Evolutionary conservation across 495 filamentous ascomycete genomes (phyloP), one percentile per base, ranked within the genome.

Genomic region (Lentithecium fluviatile): DNA sequence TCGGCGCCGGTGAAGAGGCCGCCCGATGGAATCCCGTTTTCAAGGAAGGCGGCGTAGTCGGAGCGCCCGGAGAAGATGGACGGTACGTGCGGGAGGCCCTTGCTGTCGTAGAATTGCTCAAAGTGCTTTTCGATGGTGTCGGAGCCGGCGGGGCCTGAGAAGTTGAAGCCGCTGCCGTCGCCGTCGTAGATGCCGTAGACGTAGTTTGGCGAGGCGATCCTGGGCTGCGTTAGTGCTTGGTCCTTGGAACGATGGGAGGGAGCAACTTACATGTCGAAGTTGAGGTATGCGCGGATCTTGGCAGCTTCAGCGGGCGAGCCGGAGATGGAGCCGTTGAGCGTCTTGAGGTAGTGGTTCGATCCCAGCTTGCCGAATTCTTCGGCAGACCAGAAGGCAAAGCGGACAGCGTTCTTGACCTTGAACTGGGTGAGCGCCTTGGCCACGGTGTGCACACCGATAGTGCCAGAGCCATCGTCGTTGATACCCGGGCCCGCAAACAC

Each of bases 141-240:
- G 34, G 83, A 87, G 0, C 87, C 87, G 0, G 80, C 58, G 0
- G 88, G 86, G 13, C 85, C 87, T 11, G 78, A 78, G 40, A 79
- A 59, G 74, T 84, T 84, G 75, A 83, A 89, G 17, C 79, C 70
- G 45, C 69, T 75, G 47, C 88, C 87, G 63, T 88, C 85, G 45
- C 87, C 87, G 69, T 90, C 88, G 68, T 88, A 89, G 71, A 89
- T 80, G 67, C 80, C 82, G 63, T 83, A 79, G 13, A 81, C 76
- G 65, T 84, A 89, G 77, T 90, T 89, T 45, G 87, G 87, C n/a
- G 78, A 82, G 43, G 86, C 87, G 59, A 89, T 86, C 87, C 29
- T 32, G 29, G 4, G 3, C 29, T 32, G 29, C 29, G 29, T 32
- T 32, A 32, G 29, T 10, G 29, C 3, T 32, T 32, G 4, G 29